Evolutionary conservation across 306 rosid species (phyloP), one percentile per base, ranked within the genome.

Genomic region (Cajanus cajan): DNA sequence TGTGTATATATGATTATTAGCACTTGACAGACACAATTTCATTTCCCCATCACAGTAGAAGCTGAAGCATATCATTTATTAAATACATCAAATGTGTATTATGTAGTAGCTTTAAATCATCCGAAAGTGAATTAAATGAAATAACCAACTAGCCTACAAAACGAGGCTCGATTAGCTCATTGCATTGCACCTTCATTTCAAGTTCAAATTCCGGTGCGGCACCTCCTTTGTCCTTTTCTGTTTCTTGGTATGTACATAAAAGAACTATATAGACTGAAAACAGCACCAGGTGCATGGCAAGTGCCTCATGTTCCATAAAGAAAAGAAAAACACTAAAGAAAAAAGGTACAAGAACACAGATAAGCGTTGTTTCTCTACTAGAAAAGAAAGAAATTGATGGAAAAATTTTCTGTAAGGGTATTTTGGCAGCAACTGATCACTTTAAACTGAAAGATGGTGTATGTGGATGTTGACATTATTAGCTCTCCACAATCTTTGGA

Each of bases 401-500:
- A 74, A 80, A 68, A 15, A 12, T 28, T 11, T 24, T 72, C 54
- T 66, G 79, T 76, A 68, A 66, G 51, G 50, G 80, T 61, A 67
- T 81, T 64, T 71, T 28, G 31, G 68, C 40, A 63, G 12, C 70
- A 62, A 34, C 45, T 45, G 68, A 51, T 75, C 57, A 69, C 50
- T 73, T 21, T n/a, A 67, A 36, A 64, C 40, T 71, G 41, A 18
- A 68, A 16, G 50, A 70, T 68, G 78, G n/a, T 11, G 77, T 61
- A 18, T 16, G 21, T 34, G 44, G 73, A 71, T 14, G 72, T 44
- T 50, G 25, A 64, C 59, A 67, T 84, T 61, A 79, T 63, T 88
- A 86, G 15, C 8, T 69, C 83, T 86, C 89, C 79, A 75, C 85
- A 83, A 94, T 87, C 73, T 77, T 48, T n/a, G 97, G 98, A 19